phyloP scores from a whole-genome alignment of 371 early-diverging fungal species.

The Circinella minor region DNA sequence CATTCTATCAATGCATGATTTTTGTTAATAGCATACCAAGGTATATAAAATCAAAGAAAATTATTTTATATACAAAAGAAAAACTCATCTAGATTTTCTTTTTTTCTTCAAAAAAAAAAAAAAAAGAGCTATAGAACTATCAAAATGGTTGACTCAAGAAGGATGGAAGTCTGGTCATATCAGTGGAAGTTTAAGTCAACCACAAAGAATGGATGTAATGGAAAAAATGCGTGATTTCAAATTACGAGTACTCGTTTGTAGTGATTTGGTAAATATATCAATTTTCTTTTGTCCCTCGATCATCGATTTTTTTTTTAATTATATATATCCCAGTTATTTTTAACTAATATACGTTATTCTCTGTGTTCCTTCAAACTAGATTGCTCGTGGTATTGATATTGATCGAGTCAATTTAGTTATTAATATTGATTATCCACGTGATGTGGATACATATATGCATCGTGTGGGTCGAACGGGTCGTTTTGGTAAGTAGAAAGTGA shows the following conservation, averaged over 20 bases:
- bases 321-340: too few species aligned
- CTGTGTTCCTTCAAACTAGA: constrained; percentile 11
- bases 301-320: constrained; percentile 8
- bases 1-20: constrained; percentile 71
- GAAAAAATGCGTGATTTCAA: constrained; percentile 67
- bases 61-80: not conserved
- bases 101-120: not conserved
- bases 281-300: too few species aligned
- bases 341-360: too few species aligned
- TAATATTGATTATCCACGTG: constrained; percentile 95
- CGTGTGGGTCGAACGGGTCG: constrained; percentile 99
- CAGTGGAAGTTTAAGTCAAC: constrained; percentile 55
- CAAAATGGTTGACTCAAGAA: constrained; percentile 57
- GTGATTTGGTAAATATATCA: constrained; percentile 63
- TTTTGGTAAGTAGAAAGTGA: constrained; percentile 69
- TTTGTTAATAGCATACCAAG: constrained; percentile 62
- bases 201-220: constrained; percentile 68
- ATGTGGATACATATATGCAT: constrained; percentile 96
- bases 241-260: constrained; percentile 76
- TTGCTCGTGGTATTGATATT: constrained; percentile 98
- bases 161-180: constrained; percentile 67
- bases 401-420: constrained; percentile 97
- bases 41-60: constrained; percentile 11
- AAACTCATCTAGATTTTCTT: not conserved
- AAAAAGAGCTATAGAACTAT: constrained; percentile 52